Evolutionary conservation across 2,329 filamentous ascomycete species (phyloP).

Genomic region (Colletotrichum abscissum): DNA sequence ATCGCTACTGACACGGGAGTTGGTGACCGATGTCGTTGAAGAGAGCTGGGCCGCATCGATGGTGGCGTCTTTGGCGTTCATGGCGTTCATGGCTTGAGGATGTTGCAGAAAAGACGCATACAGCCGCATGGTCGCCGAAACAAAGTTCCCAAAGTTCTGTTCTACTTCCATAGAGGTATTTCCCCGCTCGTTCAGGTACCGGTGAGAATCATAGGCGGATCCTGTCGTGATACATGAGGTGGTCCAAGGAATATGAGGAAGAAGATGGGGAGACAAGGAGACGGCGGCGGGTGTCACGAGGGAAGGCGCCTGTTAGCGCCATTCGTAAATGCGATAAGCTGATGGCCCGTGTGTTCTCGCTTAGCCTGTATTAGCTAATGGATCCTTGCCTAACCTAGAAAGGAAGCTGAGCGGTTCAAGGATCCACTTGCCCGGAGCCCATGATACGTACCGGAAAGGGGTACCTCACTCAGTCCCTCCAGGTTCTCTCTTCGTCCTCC

Average conservation of each 20-base stretch:
- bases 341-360: neutral
- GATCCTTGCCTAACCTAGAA: neutral
- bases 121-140: neutral
- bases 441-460: neutral
- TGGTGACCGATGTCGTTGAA: neutral
- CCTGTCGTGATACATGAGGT: too few species aligned
- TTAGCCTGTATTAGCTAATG: neutral
- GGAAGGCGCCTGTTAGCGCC: neutral
- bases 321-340: conserved; percentile 27
- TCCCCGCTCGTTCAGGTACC: neutral
- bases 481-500: too few species aligned
- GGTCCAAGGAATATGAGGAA: neutral
- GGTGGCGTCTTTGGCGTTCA: conserved; percentile 4
- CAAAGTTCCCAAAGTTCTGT: neutral
- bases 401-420: neutral
- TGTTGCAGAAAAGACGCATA: neutral
- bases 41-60: neutral
- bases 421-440: neutral
- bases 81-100: neutral
- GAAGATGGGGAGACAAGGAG: neutral
- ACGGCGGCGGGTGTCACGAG: neutral
- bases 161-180: too few species aligned
- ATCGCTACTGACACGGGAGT: neutral
- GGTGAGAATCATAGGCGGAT: neutral
- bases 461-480: neutral